These are phyloP conservation scores for Solanum hybrid DNA, from an alignment of 305 asterid genomes.

Conservation along the genomic window DNA sequence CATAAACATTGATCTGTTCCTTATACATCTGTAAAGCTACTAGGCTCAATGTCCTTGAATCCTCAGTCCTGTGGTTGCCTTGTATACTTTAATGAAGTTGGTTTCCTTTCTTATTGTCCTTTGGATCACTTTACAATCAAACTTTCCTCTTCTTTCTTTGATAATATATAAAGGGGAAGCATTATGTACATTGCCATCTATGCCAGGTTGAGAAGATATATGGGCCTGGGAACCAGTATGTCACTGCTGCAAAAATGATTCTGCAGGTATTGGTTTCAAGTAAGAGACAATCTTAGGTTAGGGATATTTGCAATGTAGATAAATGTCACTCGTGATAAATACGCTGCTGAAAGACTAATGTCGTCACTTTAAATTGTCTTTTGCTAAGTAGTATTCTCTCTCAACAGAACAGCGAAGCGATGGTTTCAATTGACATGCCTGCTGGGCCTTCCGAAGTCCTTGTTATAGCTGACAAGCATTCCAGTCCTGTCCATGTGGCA, in stretches of 20 bases:
- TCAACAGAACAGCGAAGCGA: conserved; percentile 91
- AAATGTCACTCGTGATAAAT: background rate
- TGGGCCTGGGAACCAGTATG: conserved; percentile 99
- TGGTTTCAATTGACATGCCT: conserved; percentile 99
- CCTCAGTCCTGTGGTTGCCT: background rate
- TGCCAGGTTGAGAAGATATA: conserved; percentile 87
- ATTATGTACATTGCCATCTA: conserved; percentile 1
- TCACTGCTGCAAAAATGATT: conserved; percentile 97
- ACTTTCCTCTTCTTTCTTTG: background rate
- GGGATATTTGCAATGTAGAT: background rate
- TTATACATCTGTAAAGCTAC: background rate
- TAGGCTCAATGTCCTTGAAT: background rate
- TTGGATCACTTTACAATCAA: background rate
- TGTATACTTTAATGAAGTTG: background rate
- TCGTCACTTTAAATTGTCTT: background rate
- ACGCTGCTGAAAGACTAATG: background rate
- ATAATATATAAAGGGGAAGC: background rate
- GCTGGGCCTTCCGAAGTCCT: conserved; percentile 99
- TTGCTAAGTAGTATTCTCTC: conserved; percentile 14
- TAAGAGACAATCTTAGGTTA: background rate
- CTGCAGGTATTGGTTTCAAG: conserved; percentile 50
- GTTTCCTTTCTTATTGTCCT: background rate
- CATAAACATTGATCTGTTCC: background rate
- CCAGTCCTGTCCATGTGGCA: conserved; percentile 86
- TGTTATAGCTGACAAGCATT: conserved; percentile 80